Evolutionary conservation across 345 rosid species (phyloP), one percentile per base, ranked within the genome.

Genomic region (Brassica nigra): DNA sequence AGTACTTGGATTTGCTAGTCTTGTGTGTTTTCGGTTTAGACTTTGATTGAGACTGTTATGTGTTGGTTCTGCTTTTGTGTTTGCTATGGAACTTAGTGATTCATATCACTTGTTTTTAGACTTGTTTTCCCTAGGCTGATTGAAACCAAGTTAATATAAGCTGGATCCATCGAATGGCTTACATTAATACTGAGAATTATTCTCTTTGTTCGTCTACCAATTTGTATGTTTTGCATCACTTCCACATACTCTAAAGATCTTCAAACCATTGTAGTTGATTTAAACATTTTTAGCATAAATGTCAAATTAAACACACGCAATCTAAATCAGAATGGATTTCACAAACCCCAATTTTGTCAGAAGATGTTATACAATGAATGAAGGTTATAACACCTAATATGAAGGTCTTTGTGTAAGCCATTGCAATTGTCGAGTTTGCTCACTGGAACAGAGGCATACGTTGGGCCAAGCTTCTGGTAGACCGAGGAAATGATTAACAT

Each of bases 391-490:
- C 59, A 75, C 97, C 97, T 92, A 23, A 23, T 23, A 79, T 90
- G 97, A 82, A 92, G 97, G 85, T 92, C 97, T 78, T 87, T 73
- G 77, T 90, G 91, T 79, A 92, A 86, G 36, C 83, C 87, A 15
- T 69, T 78, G 49, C 83, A 61, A 70, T 84, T 88, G 73, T 80
- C 85, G 66, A 92, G 83, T 78, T 91, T 90, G 74, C 55, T 78
- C 1, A n/a, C 8, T 10, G 14, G 10, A 42, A 42, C 14, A 42
- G 14, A 42, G 49, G n/a, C 49, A 42, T 42, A 42, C n/a, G 6
- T 52, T n/a, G 8, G 57, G 20, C 20, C 54, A 14, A 55, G 27
- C 9, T 55, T 55, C 61, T 87, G 76, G 57, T 97, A 89, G 23
- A 94, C 73, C 5, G 95, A 86, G 76, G 83, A 80, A 62, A 90